These are phyloP conservation scores for Aspergillus taichungensis DNA, from an alignment of 495 filamentous ascomycete species.

Conservation along the genomic window DNA sequence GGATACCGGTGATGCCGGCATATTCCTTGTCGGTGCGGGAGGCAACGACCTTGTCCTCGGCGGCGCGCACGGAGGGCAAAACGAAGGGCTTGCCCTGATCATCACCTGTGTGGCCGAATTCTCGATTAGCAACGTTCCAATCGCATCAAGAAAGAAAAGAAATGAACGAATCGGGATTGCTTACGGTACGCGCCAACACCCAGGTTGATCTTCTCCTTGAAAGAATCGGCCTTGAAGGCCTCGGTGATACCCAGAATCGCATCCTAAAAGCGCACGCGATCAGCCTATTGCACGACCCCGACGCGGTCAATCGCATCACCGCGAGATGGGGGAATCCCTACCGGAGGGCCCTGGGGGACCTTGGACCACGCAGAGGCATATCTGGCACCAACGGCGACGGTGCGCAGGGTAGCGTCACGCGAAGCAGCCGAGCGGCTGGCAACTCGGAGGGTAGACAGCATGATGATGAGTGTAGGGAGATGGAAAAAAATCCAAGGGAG, in stretches of 20 bases:
- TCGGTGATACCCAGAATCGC: constrained; percentile 95
- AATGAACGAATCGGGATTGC: constrained; percentile 2
- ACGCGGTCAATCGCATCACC: background rate
- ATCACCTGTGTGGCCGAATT: constrained; percentile 49
- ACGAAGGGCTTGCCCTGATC: constrained; percentile 96
- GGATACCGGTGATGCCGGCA: constrained; percentile 91
- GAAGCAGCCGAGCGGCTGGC: constrained; percentile 46
- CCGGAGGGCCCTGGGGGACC: constrained; percentile 86
- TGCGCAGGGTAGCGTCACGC: constrained; percentile 37
- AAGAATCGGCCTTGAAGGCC: constrained; percentile 93
- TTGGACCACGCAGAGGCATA: constrained; percentile 78
- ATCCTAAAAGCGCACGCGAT: constrained; percentile 39
- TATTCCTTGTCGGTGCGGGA: constrained; percentile 90
- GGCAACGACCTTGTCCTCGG: constrained; percentile 78
- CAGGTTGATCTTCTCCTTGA: constrained; percentile 93
- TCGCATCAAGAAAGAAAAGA: background rate
- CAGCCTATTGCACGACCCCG: constrained; percentile 18
- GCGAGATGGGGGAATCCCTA: constrained; percentile 40
- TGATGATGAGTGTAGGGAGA: constrained; percentile 18
- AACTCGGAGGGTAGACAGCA: constrained; percentile 50
- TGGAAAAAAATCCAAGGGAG: constrained; percentile 6
- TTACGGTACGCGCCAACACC: constrained; percentile 57
- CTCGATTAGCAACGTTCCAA: constrained; percentile 8
- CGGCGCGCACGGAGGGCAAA: constrained; percentile 81
- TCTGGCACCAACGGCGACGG: constrained; percentile 47